Base-by-base conservation (phyloP, 345 rosid genomes). In the Moringa oleifera region DNA sequence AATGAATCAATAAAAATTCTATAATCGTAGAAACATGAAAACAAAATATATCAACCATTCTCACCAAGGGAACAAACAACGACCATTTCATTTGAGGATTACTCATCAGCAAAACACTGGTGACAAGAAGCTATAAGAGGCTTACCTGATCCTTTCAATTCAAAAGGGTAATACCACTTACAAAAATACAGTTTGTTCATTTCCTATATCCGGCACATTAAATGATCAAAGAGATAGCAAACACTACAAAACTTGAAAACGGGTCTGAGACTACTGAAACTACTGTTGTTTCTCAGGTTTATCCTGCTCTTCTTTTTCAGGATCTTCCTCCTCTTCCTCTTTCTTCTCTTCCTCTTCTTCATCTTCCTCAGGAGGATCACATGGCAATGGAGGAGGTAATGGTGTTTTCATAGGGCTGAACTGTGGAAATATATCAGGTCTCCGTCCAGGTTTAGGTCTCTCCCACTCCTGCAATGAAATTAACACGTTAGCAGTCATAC, bases 331-430 rank as follows among this genome's bases (percentile, higher is more conserved):
- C 73, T 85, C 84, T 68, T 75, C 70, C 70, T 78, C 72, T 58
- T 77, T 68, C 53, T 77, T 64, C 58, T 88, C 91, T 51, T 82
- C 94, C 49, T 81, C 91, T 58, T 83, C 89, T 49, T 88, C 95
- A 2, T 88, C 95, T 63, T 83, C 89, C 66, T 71, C 83, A 0
- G 89, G 91, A 57, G 91, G 91, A 79, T 85, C 95, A 65, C 72
- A 80, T 51, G 95, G 89, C 77, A 83, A 65, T 0, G 91, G 95
- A 0, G 83, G 84, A 9, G 95, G 95, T 47, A 85, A 80, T 0
- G 91, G 91, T 71, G 91, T 85, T 74, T 83, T 88, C 89, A 88
- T 81, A 0, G 91, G 95, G 45, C 91, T 85, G 71, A 85, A 88
- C 67, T 85, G 82, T 0, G 95, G 91, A 45, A 85, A 81, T 61